Base-by-base conservation (phyloP, 2,329 filamentous ascomycete species). In the Fusarium concolor region DNA sequence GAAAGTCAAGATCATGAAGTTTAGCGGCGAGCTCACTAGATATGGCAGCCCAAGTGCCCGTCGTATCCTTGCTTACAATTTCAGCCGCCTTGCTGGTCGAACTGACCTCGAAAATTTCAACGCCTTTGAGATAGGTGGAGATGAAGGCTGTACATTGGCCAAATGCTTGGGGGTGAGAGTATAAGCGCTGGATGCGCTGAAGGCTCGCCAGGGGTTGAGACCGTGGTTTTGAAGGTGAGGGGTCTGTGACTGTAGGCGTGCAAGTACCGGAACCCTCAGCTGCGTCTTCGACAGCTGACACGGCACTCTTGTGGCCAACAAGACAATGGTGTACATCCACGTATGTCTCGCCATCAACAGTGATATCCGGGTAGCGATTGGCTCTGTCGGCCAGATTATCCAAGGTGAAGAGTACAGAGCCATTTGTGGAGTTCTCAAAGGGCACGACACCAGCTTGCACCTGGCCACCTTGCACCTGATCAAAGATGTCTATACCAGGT, bases 381-480 rank as follows among this genome's bases (percentile, higher is more conserved):
- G 87, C 81, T 26, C 91, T 85, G 80, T 97, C 93, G 69, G 93
- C 93, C 62, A 99, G 88, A 68, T 95, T 88, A 79, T 97, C 94
- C 24, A 98, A 86, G 0, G 94, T 97, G 78, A 93, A 92, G 56
- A 96, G 89, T 49, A 99, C 96, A 55, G 91, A 90, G 74, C 96
- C 96, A 79, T 98, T 97, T 76, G 93, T 95, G 39, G 92, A 96
- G 83, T 99, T 99, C 77, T 98, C 95, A 79, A 97, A 94, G 9
- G 96, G 96, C 3, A 97, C 92, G 31, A 98, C 92, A 70, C 94
- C 96, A 57, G 90, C 90, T 52, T 86, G 80, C 1, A 87, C 88
- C 43, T 82, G 76, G 59, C 87, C 85, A 37, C 84, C 83, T 75
- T 96, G 93, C 8, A 97, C 91, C 17, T 89, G 85, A 50, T 89